Conservation (phyloP, 371 early-diverging fungal species). For the Mucor indicus region DNA sequence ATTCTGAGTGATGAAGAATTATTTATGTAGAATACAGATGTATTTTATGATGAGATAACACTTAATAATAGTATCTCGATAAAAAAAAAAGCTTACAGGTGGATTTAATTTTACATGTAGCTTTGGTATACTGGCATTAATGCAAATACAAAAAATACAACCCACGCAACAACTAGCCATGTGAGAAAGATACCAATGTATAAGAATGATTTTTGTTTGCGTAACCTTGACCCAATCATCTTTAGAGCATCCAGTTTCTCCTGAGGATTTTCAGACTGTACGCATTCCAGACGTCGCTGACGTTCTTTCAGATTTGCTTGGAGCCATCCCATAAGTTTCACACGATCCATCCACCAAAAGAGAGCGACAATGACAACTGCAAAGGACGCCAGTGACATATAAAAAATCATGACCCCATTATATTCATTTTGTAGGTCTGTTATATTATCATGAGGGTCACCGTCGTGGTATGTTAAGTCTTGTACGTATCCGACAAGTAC, state of each 20-base stretch:
- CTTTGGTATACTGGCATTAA: constrained; percentile 45
- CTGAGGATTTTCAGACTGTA: constrained; percentile 12
- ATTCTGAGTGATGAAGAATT: no score
- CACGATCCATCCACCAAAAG: constrained; percentile 37
- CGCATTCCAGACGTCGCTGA: constrained; percentile 26
- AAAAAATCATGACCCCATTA: constrained; percentile 43
- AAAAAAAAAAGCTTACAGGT: no score
- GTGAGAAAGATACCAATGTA: constrained; percentile 29
- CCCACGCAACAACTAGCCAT: constrained; percentile 42
- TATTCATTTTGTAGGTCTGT: constrained; percentile 34
- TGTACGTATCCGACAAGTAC: constrained; percentile 50
- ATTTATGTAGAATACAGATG: no score
- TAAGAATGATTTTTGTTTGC: constrained; percentile 18
- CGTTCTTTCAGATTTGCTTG: constrained; percentile 35
- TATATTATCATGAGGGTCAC: constrained; percentile 29
- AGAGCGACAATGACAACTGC: constrained; percentile 22
- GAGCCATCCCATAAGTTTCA: constrained; percentile 33
- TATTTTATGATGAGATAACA: no score
- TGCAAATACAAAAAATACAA: constrained; percentile 42
- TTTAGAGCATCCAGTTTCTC: constrained; percentile 17
- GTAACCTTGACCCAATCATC: constrained; percentile 28
- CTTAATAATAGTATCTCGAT: no score
- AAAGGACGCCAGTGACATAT: constrained; percentile 25
- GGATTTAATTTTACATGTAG: constrained; percentile 26
- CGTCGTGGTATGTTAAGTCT: constrained; percentile 46